phyloP scores from a whole-genome alignment of 129 eudicot genomes.

The Logfia minima region DNA sequence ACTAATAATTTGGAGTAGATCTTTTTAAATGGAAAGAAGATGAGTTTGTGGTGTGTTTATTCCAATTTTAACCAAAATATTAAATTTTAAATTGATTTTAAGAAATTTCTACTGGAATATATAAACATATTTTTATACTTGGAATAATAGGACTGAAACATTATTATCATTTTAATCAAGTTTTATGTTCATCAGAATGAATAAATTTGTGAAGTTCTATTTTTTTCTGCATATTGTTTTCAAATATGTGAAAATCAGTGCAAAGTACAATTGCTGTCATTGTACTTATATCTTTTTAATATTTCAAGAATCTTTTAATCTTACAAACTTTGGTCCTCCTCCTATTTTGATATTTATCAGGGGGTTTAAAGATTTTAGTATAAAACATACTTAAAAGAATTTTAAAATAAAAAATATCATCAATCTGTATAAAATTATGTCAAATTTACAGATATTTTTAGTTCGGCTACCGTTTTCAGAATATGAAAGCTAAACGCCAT shows the following conservation, averaged over 20 bases:
- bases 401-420: neutral
- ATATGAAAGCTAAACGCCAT: neutral
- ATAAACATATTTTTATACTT: no score
- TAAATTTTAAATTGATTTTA: neutral
- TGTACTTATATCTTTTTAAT: neutral
- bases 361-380: neutral
- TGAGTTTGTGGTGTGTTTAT: slow-evolving; percentile 6
- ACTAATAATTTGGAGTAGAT: neutral
- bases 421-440: neutral
- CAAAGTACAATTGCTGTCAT: neutral
- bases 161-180: neutral
- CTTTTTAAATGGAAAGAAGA: slow-evolving; percentile 17
- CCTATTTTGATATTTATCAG: neutral
- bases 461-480: neutral
- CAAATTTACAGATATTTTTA: neutral
- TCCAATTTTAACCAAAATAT: neutral
- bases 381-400: neutral
- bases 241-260: neutral
- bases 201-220: neutral
- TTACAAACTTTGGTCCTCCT: neutral
- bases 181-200: slow-evolving; percentile 4
- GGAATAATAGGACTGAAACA: neutral
- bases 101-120: neutral
- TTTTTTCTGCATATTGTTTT: neutral
- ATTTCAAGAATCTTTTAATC: neutral